Base-by-base conservation (phyloP, 1,284 basidiomycete genomes). In the Ceratobasidium sp. region DNA sequence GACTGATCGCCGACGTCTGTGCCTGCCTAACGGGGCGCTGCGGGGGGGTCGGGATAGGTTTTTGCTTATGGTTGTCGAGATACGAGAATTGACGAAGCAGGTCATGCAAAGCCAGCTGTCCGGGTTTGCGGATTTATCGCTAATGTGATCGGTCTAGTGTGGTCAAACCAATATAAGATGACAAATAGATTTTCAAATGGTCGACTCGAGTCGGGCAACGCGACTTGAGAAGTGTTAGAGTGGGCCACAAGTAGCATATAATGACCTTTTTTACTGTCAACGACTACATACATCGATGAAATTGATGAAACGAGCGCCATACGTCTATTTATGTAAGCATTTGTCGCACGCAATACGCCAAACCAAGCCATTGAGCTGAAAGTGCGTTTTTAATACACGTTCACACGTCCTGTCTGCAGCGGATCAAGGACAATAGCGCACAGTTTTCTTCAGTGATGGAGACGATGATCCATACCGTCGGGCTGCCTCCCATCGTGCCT, bases 121-220 rank as follows among this genome's bases (percentile, higher is more conserved):
- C 71, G 71, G 71, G 71, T 39, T 75, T 75, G 71, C 71, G 71
- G 71, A 58, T 49, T 64, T 75, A 75, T 63, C 60, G 39, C 39
- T 42, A 13, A 13, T 42, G 60, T 28, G 15, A 63, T 63, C 60
- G 39, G 26, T 28, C 26, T 63, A 2, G 28, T 1, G 28, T 9
- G 26, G 12, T 60, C 28, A 13, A 33, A 12, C 33, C 18, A 63
- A 13, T 42, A 28, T 18, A 28, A 15, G 10, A 42, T 28, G 60
- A 15, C n/a, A 20, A n/a, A 18, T 63, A 13, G 3, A 40, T 28
- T 63, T 63, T 63, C 60, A 63, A 40, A 63, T 42, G 18, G 10
- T 18, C 18, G 39, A 20, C 39, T 39, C 60, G 39, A 49, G 46
- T 49, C 18, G 10, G 46, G 18, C 46, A 49, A 18, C 46, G 46